Evolutionary conservation across 371 early-diverging fungal genomes (phyloP).

Genomic region (Chytridium lagenaria): DNA sequence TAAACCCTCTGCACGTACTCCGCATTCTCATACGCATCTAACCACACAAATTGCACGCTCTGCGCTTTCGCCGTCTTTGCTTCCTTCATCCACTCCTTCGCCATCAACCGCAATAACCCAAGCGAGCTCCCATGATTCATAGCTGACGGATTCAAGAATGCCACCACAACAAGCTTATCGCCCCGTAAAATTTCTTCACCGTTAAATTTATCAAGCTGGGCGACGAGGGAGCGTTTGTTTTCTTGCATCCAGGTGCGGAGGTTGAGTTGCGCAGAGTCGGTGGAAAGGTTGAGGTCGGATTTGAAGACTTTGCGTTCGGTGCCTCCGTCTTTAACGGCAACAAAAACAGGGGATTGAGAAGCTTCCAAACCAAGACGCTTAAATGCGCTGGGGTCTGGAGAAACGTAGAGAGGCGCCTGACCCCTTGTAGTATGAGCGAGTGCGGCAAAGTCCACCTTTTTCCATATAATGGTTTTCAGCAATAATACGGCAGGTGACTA

Average conservation of each 20-base stretch:
- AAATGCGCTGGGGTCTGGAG: slow-evolving; percentile 38
- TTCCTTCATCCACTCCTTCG: slow-evolving; percentile 34
- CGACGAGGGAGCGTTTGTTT: slow-evolving; percentile 59
- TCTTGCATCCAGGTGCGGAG: slow-evolving; percentile 56
- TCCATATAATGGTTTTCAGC: no score
- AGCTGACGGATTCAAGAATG: slow-evolving; percentile 48
- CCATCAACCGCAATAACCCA: slow-evolving; percentile 26
- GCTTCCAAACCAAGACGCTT: slow-evolving; percentile 13
- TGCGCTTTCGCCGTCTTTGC: slow-evolving; percentile 9
- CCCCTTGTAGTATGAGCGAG: slow-evolving; percentile 38
- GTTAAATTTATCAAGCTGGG: slow-evolving; percentile 56
- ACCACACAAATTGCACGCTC: slow-evolving; percentile 61
- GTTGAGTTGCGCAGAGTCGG: slow-evolving; percentile 26
- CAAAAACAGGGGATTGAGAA: slow-evolving; percentile 40
- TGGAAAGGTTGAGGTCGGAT: slow-evolving; percentile 41
- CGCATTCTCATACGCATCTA: slow-evolving; percentile 64
- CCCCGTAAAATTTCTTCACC: slow-evolving; percentile 59
- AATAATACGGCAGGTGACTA: no score
- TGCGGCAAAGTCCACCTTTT: slow-evolving; percentile 22
- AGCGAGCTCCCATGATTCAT: background rate
- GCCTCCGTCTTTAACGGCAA: slow-evolving; percentile 57
- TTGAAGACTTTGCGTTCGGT: slow-evolving; percentile 28
- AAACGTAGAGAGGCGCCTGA: slow-evolving; percentile 36
- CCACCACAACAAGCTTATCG: slow-evolving; percentile 54
- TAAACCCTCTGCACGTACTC: slow-evolving; percentile 67